phyloP scores from a whole-genome alignment of 768 basidiomycete genomes.

The Pleurotus platypus region DNA sequence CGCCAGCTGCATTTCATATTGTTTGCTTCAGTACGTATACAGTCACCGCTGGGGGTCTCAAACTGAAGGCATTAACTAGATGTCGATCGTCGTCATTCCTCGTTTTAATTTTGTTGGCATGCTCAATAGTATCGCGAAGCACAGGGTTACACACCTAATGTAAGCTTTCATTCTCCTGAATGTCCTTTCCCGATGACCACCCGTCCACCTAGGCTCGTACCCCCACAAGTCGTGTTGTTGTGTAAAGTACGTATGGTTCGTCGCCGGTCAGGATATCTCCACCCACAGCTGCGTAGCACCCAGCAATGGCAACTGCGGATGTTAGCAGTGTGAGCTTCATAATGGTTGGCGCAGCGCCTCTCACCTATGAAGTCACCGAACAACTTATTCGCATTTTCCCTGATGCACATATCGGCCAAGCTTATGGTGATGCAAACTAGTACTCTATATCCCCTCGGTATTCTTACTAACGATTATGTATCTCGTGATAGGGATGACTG shows the following conservation, averaged over 20 bases:
- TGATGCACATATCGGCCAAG: conserved; percentile 52
- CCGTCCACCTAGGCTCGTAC: conserved; percentile 41
- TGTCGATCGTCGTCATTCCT: conserved; percentile 54
- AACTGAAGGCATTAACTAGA: conserved; percentile 20
- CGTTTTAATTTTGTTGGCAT: conserved; percentile 63
- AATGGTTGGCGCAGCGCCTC: conserved; percentile 57
- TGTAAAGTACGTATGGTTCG: conserved; percentile 39
- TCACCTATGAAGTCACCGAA: conserved; percentile 49
- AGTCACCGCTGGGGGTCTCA: background rate
- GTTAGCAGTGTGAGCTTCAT: conserved; percentile 41
- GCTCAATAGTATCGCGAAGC: conserved; percentile 54
- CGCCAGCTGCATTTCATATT: conserved; percentile 53
- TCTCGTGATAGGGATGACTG: conserved; percentile 54
- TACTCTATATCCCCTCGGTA: background rate
- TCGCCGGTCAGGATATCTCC: background rate
- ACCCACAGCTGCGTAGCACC: conserved; percentile 33
- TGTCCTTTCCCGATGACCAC: background rate
- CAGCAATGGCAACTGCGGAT: conserved; percentile 47
- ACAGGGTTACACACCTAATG: conserved; percentile 56
- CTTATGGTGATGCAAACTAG: conserved; percentile 39
- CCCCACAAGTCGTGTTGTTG: conserved; percentile 52
- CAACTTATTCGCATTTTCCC: conserved; percentile 49
- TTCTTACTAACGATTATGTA: background rate
- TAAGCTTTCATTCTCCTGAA: conserved; percentile 15
- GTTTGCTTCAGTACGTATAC: conserved; percentile 47